phyloP scores from a whole-genome alignment of 2,329 filamentous ascomycete species.

The Ophiostoma sp. region DNA sequence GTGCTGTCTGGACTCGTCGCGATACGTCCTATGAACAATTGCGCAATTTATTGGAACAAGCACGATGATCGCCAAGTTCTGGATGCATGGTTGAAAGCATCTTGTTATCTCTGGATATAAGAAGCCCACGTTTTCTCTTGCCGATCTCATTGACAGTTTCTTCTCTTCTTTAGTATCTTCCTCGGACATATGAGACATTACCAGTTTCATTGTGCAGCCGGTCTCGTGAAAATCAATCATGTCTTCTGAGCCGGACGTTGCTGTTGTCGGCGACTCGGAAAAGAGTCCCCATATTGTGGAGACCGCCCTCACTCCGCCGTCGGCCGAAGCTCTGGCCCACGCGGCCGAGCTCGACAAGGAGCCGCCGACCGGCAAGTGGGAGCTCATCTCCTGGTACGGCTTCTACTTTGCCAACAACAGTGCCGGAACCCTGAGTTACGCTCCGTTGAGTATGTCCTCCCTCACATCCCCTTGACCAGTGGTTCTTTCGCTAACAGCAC shows the following conservation, averaged over 20 bases:
- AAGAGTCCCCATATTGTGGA: slow-evolving; percentile 2
- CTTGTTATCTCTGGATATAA: not conserved
- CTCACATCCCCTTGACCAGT: not conserved
- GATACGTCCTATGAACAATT: not conserved
- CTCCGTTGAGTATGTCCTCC: not conserved
- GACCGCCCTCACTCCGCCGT: not conserved
- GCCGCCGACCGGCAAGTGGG: slow-evolving; percentile 4
- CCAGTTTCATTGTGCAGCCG: not conserved
- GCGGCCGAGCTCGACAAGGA: slow-evolving; percentile 5
- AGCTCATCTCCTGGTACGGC: slow-evolving; percentile 11
- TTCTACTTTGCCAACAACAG: slow-evolving; percentile 15
- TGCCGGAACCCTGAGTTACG: not conserved
- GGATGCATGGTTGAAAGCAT: not conserved
- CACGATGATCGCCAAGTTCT: not conserved
- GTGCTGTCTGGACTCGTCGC: not conserved
- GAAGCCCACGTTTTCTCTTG: not conserved
- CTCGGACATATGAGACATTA: too few species aligned
- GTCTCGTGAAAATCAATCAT: not conserved
- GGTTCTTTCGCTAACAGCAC: not conserved
- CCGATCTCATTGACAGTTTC: not conserved
- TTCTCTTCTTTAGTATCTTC: not conserved
- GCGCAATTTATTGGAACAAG: not conserved
- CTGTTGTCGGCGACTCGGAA: not conserved
- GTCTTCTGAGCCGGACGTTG: not conserved
- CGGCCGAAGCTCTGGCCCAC: not conserved